Evolutionary conservation across 805 yeast genomes (phyloP), one percentile per base, ranked within the genome.

Genomic region (Myxozyma neglecta): DNA sequence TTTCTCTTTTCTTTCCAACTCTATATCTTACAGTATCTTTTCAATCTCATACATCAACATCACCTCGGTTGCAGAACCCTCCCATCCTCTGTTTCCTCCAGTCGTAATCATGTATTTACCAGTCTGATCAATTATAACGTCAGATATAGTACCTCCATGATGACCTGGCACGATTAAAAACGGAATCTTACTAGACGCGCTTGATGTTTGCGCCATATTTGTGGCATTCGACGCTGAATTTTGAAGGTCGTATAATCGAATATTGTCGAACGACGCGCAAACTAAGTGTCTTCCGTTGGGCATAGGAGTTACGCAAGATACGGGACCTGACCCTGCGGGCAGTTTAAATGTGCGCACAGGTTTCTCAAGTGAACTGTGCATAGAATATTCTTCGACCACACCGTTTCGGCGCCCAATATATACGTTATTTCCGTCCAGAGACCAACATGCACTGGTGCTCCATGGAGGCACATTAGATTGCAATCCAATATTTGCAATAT

Each of bases 51-150:
- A 93, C 29, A 90, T 79, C 68, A 91, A 80, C 9, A 88, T 88
- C n/a, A 85, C 82, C 61, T 91, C 97, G 0, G 94, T 87, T 29
- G 87, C 82, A 42, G 79, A 77, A 2, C 96, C 91, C 68, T 87
- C 91, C 97, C 97, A 93, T 5, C 99, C 99, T 70, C 97, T 82
- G 65, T 89, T 90, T 9, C 99, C 99, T 72, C 96, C 88, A 0
- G 97, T 86, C 70, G 96, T 87, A 6, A 93, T 82, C 87, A 94
- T 80, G 73, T 89, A 94, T 64, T 94, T 77, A 44, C 96, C 90
- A 1, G 94, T 87, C 36, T 93, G 73, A 16, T 93, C 98, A 24
- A 92, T 86, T 57, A 83, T 79, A 65, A 94, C 76, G 56, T 85
- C 84, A 52, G 96, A 88, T 39, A 94, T 77, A 2, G 85, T 83